Percentiles rank a stretch among this genome's conserved stretches.
Evolutionary conservation across 1,139 yeast species (phyloP).

Genomic region (Zygoascus hellenicus): DNA sequence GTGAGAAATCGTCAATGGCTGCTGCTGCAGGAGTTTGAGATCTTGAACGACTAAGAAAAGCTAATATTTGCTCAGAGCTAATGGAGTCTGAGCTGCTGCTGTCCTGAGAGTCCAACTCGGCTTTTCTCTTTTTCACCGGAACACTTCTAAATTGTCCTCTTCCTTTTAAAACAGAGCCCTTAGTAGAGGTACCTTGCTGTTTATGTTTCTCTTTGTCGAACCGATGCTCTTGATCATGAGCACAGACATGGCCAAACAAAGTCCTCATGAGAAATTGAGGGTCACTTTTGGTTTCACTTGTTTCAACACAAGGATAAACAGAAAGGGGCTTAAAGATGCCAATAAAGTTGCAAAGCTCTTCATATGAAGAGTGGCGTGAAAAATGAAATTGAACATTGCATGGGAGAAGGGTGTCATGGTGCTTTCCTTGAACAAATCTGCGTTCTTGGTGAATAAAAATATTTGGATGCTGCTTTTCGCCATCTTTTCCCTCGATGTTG

Average conservation of each 20-base stretch:
- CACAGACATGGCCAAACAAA: conserved; percentile 42
- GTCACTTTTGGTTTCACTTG: conserved; percentile 35
- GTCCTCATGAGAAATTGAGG: conserved; percentile 43
- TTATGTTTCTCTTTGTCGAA: conserved; percentile 11
- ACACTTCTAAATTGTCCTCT: neutral
- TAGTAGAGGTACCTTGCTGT: neutral
- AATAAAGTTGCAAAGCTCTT: conserved; percentile 42
- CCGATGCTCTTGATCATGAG: conserved; percentile 20
- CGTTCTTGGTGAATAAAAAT: conserved; percentile 11
- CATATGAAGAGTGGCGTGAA: conserved; percentile 52
- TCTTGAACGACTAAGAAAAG: neutral
- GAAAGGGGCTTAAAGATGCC: conserved; percentile 39
- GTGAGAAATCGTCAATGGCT: neutral
- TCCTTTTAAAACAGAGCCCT: neutral
- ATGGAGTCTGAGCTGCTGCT: neutral
- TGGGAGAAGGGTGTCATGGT: conserved; percentile 38
- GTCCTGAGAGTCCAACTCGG: neutral
- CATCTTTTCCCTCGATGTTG: neutral
- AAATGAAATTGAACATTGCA: conserved; percentile 40
- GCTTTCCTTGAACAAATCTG: conserved; percentile 16
- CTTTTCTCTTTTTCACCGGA: neutral
- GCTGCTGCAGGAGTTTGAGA: neutral
- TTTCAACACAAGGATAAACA: conserved; percentile 45
- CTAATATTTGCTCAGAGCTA: neutral
- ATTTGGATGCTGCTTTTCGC: neutral